Evolutionary conservation across 1,139 yeast species (phyloP), one percentile per base, ranked within the genome.

Genomic region (Geotrichum candidum): DNA sequence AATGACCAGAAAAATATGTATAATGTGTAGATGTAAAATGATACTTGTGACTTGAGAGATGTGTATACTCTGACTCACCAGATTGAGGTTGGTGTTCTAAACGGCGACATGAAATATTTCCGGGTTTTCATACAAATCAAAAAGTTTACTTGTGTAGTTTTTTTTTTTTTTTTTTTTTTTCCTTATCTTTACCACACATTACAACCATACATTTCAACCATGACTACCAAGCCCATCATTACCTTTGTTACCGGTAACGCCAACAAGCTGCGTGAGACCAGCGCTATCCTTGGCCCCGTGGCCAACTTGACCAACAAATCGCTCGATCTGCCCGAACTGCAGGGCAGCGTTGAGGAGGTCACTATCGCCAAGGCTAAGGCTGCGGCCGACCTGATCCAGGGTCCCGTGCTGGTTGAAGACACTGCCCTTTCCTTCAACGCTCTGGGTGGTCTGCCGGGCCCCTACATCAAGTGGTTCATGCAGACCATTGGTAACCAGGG

Each of bases 361-460:
- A 88, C 97, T 0, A 81, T 78, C 57, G 90, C 86, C 70, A 95
- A 95, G 74, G 92, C 96, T 61, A 75, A 78, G 67, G 78, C 84
- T 50, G 99, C 99, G 1, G 94, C 96, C 2, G 72, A 75, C 15
- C 69, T 80, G 2, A 66, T 83, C 7, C 73, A 76, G 1, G 92
- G 91, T 0, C 95, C 98, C 0, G 97, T 90, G 0, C 79, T 95
- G 61, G 97, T 92, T 1, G 99, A 95, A 72, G 99, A 95, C 71
- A 95, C 99, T 0, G 92, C 96, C 60, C 81, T 95, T 57, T 90
- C 88, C 10, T 95, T 88, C 74, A 82, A 81, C 62, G 97, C 96
- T 1, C 81, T 88, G 72, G 85, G 88, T 59, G 86, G 85, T 22
- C 81, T 95, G 61, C 99, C 99, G 1, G 99, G 99, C 9, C 98